phyloP scores from a whole-genome alignment of 106 monocot genomes.

The Dioscorea dumetorum region DNA sequence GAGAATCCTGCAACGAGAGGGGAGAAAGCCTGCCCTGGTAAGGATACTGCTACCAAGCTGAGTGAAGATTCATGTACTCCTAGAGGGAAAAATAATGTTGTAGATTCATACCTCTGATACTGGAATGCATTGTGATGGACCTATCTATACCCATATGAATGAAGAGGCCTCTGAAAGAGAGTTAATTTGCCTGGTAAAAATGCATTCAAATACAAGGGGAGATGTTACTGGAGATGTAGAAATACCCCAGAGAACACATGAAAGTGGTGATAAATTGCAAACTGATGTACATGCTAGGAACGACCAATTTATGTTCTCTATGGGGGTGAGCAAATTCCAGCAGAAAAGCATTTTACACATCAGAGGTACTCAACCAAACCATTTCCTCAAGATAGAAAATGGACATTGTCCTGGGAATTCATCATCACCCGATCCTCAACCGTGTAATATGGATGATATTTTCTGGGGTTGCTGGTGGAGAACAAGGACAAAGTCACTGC shows the following conservation, averaged over 20 bases:
- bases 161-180: constrained; percentile 1
- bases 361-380: not conserved
- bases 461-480: not conserved
- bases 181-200: constrained; percentile 5
- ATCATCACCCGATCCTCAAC: constrained; percentile 1
- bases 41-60: not conserved
- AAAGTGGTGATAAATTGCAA: not conserved
- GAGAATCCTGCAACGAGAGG: constrained; percentile 7
- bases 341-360: not conserved
- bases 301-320: constrained; percentile 6
- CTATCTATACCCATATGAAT: not conserved
- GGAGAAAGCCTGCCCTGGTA: constrained; percentile 1
- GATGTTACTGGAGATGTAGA: not conserved
- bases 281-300: not conserved
- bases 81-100: not conserved
- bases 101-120: constrained; percentile 5
- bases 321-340: constrained; percentile 7
- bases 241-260: not conserved
- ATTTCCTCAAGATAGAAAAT: constrained; percentile 1
- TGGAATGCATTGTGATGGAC: constrained; percentile 11
- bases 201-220: not conserved
- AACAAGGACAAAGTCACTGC: constrained; percentile 5
- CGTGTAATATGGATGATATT: not conserved
- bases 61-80: not conserved
- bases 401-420: constrained; percentile 4